Conservation (phyloP, 2,329 filamentous ascomycete genomes). For the Xylariaceae sp. region DNA sequence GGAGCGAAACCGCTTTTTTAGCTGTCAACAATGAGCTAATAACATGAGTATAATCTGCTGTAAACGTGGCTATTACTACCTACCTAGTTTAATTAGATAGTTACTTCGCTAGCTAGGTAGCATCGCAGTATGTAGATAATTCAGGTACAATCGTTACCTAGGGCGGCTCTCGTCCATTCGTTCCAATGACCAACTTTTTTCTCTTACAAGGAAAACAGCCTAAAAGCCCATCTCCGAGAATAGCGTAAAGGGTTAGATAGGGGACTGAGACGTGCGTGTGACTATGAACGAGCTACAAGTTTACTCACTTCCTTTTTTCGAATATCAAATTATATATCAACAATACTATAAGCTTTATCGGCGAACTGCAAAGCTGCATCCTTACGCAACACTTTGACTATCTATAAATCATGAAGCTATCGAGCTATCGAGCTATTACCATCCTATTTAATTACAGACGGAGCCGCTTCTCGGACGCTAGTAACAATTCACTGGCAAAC, state of each 20-base stretch:
- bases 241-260: background rate
- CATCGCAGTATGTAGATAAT: too few species aligned
- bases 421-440: too few species aligned
- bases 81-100: background rate
- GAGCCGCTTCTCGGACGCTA: constrained; percentile 2
- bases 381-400: too few species aligned
- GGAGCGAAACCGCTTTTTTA: too few species aligned
- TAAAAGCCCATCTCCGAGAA: constrained; percentile 1
- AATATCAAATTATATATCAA: background rate
- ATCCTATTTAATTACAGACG: background rate
- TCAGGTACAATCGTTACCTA: too few species aligned
- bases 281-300: background rate
- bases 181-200: too few species aligned
- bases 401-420: too few species aligned
- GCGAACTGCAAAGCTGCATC: too few species aligned
- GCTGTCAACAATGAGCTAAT: too few species aligned
- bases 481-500: too few species aligned
- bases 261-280: background rate
- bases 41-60: too few species aligned
- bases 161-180: background rate
- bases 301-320: constrained; percentile 4
- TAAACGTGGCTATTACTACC: too few species aligned
- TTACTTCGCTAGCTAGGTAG: background rate
- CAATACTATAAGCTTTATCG: background rate
- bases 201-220: constrained; percentile 13